Conservation (phyloP, 139 green algal species). For the Klebsormidium nitens region DNA sequence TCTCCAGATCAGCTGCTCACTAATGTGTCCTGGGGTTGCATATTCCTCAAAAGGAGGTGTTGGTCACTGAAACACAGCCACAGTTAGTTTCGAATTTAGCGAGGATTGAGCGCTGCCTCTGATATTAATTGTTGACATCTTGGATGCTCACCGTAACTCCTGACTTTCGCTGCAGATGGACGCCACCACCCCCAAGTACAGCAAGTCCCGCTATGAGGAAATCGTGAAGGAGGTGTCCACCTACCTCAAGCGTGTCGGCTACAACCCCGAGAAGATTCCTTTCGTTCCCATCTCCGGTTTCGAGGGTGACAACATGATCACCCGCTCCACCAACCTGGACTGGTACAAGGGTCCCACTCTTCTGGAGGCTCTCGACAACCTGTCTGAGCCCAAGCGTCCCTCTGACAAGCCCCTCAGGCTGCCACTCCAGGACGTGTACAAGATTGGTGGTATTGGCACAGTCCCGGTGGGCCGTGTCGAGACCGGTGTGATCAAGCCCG, state of each 20-base stretch:
- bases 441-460: slow-evolving; percentile 98
- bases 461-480: slow-evolving; percentile 96
- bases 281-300: slow-evolving; percentile 98
- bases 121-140: slow-evolving; percentile 39
- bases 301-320: slow-evolving; percentile 99
- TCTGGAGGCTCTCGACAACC: slow-evolving; percentile 51
- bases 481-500: slow-evolving; percentile 91
- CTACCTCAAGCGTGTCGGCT: slow-evolving; percentile 78
- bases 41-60: too few relatives aligned
- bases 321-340: slow-evolving; percentile 85
- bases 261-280: slow-evolving; percentile 78
- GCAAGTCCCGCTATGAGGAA: slow-evolving; percentile 87
- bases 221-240: slow-evolving; percentile 94
- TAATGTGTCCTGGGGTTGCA: too few relatives aligned
- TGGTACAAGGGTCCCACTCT: slow-evolving; percentile 85
- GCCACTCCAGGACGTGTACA: slow-evolving; percentile 82
- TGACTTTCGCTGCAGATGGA: slow-evolving; percentile 90
- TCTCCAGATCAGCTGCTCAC: too few relatives aligned
- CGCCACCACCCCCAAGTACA: slow-evolving; percentile 84
- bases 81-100: too few relatives aligned
- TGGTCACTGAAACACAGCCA: too few relatives aligned
- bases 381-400: slow-evolving; percentile 39
- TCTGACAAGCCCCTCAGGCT: slow-evolving; percentile 41
- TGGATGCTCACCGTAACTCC: too few relatives aligned
- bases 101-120: too few relatives aligned